These are phyloP conservation scores for Arthromyces matolae DNA, from an alignment of 768 basidiomycete genomes.

Conservation along the genomic window DNA sequence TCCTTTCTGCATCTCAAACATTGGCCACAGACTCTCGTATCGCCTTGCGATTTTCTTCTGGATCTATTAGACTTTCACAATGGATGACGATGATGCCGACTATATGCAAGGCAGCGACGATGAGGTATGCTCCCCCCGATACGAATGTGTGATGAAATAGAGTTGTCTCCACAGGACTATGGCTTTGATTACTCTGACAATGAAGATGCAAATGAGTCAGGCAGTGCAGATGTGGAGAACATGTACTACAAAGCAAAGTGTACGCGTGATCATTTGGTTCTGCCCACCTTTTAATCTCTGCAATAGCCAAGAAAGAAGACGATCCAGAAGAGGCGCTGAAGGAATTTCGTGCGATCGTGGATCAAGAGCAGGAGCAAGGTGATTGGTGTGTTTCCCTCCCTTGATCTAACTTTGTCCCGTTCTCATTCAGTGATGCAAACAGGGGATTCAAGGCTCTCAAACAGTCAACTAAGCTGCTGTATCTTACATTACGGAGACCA, in stretches of 20 bases:
- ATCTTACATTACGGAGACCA: slow-evolving; percentile 72
- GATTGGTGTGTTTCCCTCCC: slow-evolving; percentile 66
- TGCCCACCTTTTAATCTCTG: slow-evolving; percentile 5
- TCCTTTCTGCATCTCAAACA: background rate
- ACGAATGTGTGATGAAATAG: slow-evolving; percentile 7
- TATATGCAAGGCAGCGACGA: slow-evolving; percentile 90
- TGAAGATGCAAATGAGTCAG: slow-evolving; percentile 76
- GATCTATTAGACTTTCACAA: too few species aligned
- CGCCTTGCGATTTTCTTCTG: too few species aligned
- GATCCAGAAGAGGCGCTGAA: slow-evolving; percentile 88
- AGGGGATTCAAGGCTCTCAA: slow-evolving; percentile 99
- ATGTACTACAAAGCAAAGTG: slow-evolving; percentile 98
- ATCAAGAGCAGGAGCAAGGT: slow-evolving; percentile 87
- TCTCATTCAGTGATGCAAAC: slow-evolving; percentile 3
- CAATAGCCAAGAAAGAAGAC: slow-evolving; percentile 86
- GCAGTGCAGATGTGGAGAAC: slow-evolving; percentile 90
- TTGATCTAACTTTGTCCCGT: background rate
- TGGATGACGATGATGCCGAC: slow-evolving; percentile 94
- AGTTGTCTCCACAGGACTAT: slow-evolving; percentile 66
- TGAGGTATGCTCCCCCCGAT: slow-evolving; percentile 48
- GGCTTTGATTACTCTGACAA: slow-evolving; percentile 95
- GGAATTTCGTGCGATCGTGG: slow-evolving; percentile 85
- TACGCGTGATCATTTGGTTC: slow-evolving; percentile 33
- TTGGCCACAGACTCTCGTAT: too few species aligned
- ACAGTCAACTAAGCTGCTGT: slow-evolving; percentile 93